phyloP scores from a whole-genome alignment of 139 green algal genomes.

The Trebouxia sp. region DNA sequence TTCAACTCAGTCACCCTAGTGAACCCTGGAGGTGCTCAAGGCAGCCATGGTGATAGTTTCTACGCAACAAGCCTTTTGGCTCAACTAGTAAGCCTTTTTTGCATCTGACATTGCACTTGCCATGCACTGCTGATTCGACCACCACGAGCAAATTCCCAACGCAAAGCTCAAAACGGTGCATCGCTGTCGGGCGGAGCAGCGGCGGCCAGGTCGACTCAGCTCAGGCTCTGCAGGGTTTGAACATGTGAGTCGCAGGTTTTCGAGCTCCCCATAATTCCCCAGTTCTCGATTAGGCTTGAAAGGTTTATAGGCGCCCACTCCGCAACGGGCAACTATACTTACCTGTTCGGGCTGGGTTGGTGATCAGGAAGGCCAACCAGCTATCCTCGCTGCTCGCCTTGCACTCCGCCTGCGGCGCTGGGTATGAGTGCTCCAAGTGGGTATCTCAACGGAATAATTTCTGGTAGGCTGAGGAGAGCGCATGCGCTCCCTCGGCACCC shows the following conservation, averaged over 20 bases:
- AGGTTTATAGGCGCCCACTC: background rate
- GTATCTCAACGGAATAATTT: conserved; percentile 30
- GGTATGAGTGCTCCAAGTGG: conserved; percentile 27
- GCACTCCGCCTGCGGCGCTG: conserved; percentile 15
- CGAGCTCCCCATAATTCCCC: background rate
- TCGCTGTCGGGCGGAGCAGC: no score
- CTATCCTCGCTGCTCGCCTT: conserved; percentile 24
- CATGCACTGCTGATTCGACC: no score
- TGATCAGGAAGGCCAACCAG: conserved; percentile 22
- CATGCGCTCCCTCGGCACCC: conserved; percentile 25
- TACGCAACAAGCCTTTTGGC: background rate
- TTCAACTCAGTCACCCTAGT: conserved; percentile 72
- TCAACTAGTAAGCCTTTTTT: conserved; percentile 11
- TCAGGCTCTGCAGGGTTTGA: no score
- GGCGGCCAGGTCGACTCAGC: no score
- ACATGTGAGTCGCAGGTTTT: no score
- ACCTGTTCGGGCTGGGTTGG: conserved; percentile 24
- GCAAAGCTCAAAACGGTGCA: no score
- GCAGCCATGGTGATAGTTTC: background rate
- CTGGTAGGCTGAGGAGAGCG: conserved; percentile 22
- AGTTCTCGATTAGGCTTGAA: no score
- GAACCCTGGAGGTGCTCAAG: conserved; percentile 41
- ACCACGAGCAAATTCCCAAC: no score
- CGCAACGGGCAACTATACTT: background rate
- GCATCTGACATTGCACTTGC: no score